A percentile compares a stretch with the other conserved stretches of the same genome.
Conservation (phyloP, 2,329 filamentous ascomycete genomes). For the Cladophialophora psammophila region DNA sequence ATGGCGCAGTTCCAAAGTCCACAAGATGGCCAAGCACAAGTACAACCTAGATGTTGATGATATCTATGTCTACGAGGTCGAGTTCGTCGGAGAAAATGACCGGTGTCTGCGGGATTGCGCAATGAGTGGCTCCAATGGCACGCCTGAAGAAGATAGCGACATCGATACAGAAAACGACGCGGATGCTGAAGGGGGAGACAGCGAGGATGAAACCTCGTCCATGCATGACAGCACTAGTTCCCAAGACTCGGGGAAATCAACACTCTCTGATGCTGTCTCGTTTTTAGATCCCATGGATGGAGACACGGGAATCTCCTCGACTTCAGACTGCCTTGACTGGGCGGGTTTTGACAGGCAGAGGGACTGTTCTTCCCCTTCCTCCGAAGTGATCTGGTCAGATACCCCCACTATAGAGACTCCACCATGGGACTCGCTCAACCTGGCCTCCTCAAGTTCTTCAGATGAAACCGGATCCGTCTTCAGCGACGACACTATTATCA, state of each 20-base stretch:
- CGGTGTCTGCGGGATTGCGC: not conserved
- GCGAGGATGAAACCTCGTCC: not conserved
- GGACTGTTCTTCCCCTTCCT: not conserved
- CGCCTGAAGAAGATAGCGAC: not conserved
- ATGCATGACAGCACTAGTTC: not conserved
- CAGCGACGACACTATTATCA: not conserved
- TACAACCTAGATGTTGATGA: not conserved
- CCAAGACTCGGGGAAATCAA: not conserved
- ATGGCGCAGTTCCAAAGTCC: not conserved
- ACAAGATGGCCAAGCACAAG: not conserved
- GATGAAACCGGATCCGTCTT: not conserved
- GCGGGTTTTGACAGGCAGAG: not conserved
- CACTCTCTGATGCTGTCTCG: not conserved
- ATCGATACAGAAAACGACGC: not conserved
- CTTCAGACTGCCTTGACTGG: not conserved
- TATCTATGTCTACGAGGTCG: not conserved
- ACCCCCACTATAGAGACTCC: not conserved
- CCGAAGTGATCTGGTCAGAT: not conserved
- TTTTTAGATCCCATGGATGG: not conserved
- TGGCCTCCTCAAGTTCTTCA: slow-evolving; percentile 4
- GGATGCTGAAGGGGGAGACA: not conserved
- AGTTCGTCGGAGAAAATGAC: not conserved
- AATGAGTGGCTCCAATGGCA: not conserved
- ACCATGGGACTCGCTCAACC: not conserved
- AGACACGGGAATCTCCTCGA: not conserved